A percentile compares a stretch with the other conserved stretches of the same genome.
phyloP scores from a whole-genome alignment of 2,329 filamentous ascomycete species.

The Cladosporium colombiae region DNA sequence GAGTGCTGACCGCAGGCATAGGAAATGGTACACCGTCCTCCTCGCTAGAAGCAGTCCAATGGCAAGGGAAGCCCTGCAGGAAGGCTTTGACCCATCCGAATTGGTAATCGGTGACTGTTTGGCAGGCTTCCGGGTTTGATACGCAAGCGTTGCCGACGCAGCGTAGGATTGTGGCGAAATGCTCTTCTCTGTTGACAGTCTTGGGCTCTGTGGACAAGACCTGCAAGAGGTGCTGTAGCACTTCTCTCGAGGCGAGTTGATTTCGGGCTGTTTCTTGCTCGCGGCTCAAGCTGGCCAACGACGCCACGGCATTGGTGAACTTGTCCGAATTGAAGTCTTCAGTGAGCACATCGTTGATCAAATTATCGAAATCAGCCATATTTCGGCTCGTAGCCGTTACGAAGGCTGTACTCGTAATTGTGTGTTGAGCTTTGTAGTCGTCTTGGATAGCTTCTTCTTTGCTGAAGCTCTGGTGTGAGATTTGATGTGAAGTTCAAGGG shows the following conservation, averaged over 20 bases:
- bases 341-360: not conserved
- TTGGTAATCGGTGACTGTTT: not conserved
- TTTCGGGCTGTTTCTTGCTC: not conserved
- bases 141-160: constrained; percentile 36
- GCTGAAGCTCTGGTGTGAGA: not conserved
- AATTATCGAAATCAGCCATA: not conserved
- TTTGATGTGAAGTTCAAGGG: constrained; percentile 4
- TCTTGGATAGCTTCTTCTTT: not conserved
- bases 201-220: not conserved
- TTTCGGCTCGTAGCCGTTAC: not conserved
- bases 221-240: not conserved
- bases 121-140: constrained; percentile 14
- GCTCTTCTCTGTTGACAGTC: not conserved
- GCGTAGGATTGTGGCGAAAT: constrained; percentile 25
- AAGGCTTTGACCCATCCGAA: not conserved
- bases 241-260: constrained; percentile 3
- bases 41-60: not conserved
- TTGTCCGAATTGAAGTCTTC: not conserved
- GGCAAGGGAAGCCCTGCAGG: constrained; percentile 2
- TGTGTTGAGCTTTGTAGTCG: not conserved
- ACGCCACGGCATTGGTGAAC: not conserved
- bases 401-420: not conserved
- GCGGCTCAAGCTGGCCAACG: constrained; percentile 9
- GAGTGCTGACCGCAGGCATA: not conserved
- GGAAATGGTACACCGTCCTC: not conserved